A percentile compares a stretch with the other conserved stretches of the same genome.
Evolutionary conservation across 73 alveolate genomes (phyloP).

Genomic region (Paramecium biaurelia): DNA sequence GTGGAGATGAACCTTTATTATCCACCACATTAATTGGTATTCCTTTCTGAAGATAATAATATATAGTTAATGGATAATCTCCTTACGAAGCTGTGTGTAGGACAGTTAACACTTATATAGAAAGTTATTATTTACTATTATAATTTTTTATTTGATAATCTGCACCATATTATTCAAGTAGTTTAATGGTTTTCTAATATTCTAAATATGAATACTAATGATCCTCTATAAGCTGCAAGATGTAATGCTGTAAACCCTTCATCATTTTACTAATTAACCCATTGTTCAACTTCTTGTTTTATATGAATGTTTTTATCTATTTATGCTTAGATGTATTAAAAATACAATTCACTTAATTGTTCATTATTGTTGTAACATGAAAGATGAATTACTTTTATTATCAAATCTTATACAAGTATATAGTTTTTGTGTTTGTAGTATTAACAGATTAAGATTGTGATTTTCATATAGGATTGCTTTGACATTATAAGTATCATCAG

Average conservation of each 20-base stretch:
- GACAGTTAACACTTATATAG: slow-evolving; percentile 73
- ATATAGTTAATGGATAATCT: slow-evolving; percentile 80
- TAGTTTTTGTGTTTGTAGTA: neutral
- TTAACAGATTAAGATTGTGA: neutral
- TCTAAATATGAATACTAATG: slow-evolving; percentile 67
- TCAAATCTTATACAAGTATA: neutral
- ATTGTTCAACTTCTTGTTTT: slow-evolving; percentile 49
- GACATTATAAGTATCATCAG: neutral
- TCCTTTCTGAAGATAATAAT: slow-evolving; percentile 71
- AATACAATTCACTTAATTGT: slow-evolving; percentile 26
- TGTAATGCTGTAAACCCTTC: slow-evolving; percentile 95
- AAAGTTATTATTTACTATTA: slow-evolving; percentile 20
- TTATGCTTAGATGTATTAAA: slow-evolving; percentile 21
- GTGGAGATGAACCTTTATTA: slow-evolving; percentile 88
- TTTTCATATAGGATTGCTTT: slow-evolving; percentile 12
- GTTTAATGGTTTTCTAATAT: neutral
- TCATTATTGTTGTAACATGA: slow-evolving; percentile 46
- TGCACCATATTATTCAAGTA: slow-evolving; percentile 25
- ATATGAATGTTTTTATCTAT: neutral
- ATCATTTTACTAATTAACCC: slow-evolving; percentile 84
- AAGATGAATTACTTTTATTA: neutral
- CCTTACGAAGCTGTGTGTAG: slow-evolving; percentile 95
- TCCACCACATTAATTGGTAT: slow-evolving; percentile 70
- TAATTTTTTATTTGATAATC: neutral
- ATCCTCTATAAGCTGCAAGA: slow-evolving; percentile 91